phyloP scores from a whole-genome alignment of 129 eudicot genomes.

The Ambrosia artemisiifolia region DNA sequence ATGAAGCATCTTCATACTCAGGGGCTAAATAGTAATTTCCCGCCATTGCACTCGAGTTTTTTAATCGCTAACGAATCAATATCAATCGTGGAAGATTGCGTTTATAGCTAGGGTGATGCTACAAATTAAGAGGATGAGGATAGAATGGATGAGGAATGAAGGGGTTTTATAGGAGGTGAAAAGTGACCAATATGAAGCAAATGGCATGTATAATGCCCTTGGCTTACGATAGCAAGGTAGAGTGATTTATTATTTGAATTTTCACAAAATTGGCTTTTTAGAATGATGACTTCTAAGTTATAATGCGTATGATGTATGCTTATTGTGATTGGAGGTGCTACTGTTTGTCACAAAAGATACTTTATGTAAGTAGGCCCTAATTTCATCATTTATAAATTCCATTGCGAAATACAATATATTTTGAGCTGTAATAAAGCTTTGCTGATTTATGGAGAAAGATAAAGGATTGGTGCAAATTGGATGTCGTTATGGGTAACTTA shows the following conservation, averaged over 20 bases:
- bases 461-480: no score
- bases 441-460: no score
- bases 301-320: constrained; percentile 49
- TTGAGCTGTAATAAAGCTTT: no score
- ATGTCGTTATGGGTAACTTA: no score
- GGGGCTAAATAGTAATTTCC: constrained; percentile 46
- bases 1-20: constrained; percentile 37
- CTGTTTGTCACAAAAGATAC: constrained; percentile 20
- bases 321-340: constrained; percentile 41
- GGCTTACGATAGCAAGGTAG: constrained; percentile 46
- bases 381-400: constrained; percentile 13
- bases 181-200: constrained; percentile 33
- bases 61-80: constrained; percentile 9
- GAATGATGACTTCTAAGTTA: constrained; percentile 34
- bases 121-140: constrained; percentile 35
- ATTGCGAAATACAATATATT: neutral
- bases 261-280: constrained; percentile 24
- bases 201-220: constrained; percentile 31
- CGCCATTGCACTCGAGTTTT: constrained; percentile 20
- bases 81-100: constrained; percentile 26
- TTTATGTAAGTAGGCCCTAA: constrained; percentile 30
- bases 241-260: constrained; percentile 13
- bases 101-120: constrained; percentile 21
- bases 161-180: constrained; percentile 54
- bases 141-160: constrained; percentile 40